Evolutionary conservation across 257 asterid genomes (phyloP).

Genomic region (Nicotiana tabacum): DNA sequence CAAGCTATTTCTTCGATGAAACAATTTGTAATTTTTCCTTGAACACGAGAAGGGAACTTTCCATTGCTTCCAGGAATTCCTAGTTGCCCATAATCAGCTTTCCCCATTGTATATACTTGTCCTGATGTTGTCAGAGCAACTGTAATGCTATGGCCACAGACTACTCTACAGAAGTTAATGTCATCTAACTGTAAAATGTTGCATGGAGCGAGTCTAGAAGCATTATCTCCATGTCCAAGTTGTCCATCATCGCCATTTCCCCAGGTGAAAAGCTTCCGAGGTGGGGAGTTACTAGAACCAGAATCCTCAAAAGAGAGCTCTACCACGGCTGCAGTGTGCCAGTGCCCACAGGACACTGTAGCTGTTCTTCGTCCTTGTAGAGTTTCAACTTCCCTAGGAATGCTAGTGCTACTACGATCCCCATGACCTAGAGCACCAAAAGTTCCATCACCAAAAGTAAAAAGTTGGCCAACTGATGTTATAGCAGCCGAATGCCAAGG

Average conservation of each 20-base stretch:
- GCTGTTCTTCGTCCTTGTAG: constrained; percentile 44
- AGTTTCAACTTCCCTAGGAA: constrained; percentile 58
- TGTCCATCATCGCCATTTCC: constrained; percentile 74
- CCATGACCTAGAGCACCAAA: constrained; percentile 84
- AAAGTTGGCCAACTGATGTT: constrained; percentile 50
- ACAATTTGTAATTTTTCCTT: constrained; percentile 38
- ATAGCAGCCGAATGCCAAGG: constrained; percentile 79
- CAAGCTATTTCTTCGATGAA: constrained; percentile 56
- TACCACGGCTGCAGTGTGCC: constrained; percentile 80
- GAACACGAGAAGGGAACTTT: constrained; percentile 29
- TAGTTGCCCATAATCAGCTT: constrained; percentile 34
- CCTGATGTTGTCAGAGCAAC: constrained; percentile 65
- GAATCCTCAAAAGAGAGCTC: constrained; percentile 30
- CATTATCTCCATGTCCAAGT: constrained; percentile 65
- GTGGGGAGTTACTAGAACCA: constrained; percentile 20
- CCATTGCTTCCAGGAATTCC: constrained; percentile 33
- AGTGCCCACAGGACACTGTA: constrained; percentile 61
- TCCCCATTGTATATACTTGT: constrained; percentile 58
- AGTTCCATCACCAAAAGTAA: constrained; percentile 79
- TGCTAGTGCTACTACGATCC: constrained; percentile 36
- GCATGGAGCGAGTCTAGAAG: constrained; percentile 36
- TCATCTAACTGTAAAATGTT: constrained; percentile 26
- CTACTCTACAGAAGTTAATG: constrained; percentile 45
- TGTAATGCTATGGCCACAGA: constrained; percentile 66
- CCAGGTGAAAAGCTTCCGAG: constrained; percentile 69